Conservation (phyloP, 176 grass and related monocot species). For the Coix lacrymajobi region DNA sequence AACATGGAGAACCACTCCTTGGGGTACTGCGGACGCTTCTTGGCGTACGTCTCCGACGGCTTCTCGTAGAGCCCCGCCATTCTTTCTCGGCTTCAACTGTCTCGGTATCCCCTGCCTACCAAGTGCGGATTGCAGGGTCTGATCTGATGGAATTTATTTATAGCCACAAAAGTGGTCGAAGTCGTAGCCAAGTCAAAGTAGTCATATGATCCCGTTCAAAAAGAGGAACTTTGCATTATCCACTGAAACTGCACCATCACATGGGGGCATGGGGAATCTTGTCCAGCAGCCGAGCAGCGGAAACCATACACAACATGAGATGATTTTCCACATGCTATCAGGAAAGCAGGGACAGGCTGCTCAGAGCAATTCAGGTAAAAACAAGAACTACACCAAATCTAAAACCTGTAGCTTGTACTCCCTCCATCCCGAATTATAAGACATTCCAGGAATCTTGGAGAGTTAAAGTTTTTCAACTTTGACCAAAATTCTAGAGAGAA, state of each 20-base stretch:
- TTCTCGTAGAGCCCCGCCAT: constrained; percentile 47
- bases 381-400: neutral
- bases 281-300: neutral
- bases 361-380: neutral
- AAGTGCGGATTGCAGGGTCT: constrained; percentile 17
- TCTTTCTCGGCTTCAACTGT: neutral
- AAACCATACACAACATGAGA: neutral
- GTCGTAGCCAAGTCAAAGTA: constrained; percentile 26
- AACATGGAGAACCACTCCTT: constrained; percentile 53
- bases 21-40: constrained; percentile 54
- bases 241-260: constrained; percentile 3
- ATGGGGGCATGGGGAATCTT: neutral
- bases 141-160: constrained; percentile 34
- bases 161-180: neutral
- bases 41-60: constrained; percentile 39
- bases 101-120: neutral
- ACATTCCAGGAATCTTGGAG: too few species aligned
- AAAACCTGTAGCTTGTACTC: constrained; percentile 2
- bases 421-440: too few species aligned
- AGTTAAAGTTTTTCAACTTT: too few species aligned
- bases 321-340: neutral
- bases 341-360: neutral
- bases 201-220: constrained; percentile 3
- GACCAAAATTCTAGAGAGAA: too few species aligned
- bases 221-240: constrained; percentile 14